Evolutionary conservation across 257 asterid genomes (phyloP), one percentile per base, ranked within the genome.

Genomic region (Solanum ossicruentum): DNA sequence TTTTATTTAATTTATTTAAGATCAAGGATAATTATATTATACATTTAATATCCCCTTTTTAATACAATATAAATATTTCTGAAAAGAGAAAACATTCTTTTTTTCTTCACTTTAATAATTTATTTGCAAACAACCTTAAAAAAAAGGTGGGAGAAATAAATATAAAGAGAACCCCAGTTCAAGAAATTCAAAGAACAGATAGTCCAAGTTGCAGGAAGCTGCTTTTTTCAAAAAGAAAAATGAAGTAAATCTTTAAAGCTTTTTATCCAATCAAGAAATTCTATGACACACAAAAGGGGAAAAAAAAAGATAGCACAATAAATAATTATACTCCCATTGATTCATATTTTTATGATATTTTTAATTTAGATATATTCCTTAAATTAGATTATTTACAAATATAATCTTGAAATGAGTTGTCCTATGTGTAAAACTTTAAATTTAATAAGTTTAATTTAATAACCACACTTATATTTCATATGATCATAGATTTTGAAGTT

Each of bases 251-350:
- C 60, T 41, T 41, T 43, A 56, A 21, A 20, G 17, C 81, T 88
- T 86, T 85, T 82, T 85, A 55, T 85, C 63, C 79, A 84, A 70
- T 83, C 90, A 85, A 89, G 80, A 90, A 88, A 84, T 80, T 87
- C 83, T 41, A 52, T 13, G 26, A 56, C 65, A 78, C 47, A 21
- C 39, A 56, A 58, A 67, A 32, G 36, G 36, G 36, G 36, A 67
- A 26, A 54, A 83, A 77, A 70, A 83, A 85, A 52, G 21, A 26
- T 41, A 57, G 41, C 21, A 18, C 75, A 12, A 32, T 66, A 66
- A 11, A 12, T 23, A 11, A 12, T 23, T 61, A 61, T 23, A 61
- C 39, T 21, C 17, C 1, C 2, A n/a, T n/a, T 7, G 4, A 11
- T 23, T 61, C 39, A 61, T 61, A 61, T 61, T 23, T 23, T n/a